Evolutionary conservation across 1,284 basidiomycete genomes (phyloP).

Genomic region (Phellopilus nigrolimitatus): DNA sequence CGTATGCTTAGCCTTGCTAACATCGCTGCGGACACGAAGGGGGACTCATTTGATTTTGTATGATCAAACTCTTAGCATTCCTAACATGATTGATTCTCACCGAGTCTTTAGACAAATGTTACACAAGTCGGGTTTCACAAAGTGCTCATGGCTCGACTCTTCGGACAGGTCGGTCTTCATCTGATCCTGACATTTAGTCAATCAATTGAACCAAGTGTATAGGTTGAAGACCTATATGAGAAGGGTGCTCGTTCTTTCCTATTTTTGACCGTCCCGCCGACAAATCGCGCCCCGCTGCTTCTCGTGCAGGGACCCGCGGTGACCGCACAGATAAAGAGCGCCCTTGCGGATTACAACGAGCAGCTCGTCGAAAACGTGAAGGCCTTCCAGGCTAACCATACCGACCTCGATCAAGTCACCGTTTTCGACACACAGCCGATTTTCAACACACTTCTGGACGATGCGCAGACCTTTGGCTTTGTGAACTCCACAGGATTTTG

Average conservation of each 20-base stretch:
- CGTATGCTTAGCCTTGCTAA: not conserved
- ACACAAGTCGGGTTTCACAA: constrained; percentile 47
- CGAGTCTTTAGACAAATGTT: constrained; percentile 43
- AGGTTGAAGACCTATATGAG: constrained; percentile 51
- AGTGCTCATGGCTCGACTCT: constrained; percentile 49
- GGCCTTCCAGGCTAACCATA: constrained; percentile 39
- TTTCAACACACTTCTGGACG: constrained; percentile 53
- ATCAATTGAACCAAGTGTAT: not conserved
- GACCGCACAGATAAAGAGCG: constrained; percentile 34
- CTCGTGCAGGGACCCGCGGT: constrained; percentile 42
- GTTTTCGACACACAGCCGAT: constrained; percentile 54
- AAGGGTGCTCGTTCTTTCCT: constrained; percentile 58
- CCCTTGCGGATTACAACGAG: constrained; percentile 47
- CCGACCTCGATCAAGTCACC: constrained; percentile 38
- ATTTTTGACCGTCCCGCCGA: constrained; percentile 64
- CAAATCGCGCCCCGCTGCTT: constrained; percentile 52
- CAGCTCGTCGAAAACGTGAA: constrained; percentile 38
- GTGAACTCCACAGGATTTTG: constrained; percentile 57
- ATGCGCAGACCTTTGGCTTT: constrained; percentile 48
- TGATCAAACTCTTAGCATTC: not conserved
- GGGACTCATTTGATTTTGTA: constrained; percentile 43
- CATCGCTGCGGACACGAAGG: constrained; percentile 30
- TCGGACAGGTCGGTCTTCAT: constrained; percentile 41
- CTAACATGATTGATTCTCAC: not conserved
- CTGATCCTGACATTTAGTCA: not conserved